These are phyloP conservation scores for Solanum paucissectum DNA, from an alignment of 257 asterid genomes.

Conservation along the genomic window DNA sequence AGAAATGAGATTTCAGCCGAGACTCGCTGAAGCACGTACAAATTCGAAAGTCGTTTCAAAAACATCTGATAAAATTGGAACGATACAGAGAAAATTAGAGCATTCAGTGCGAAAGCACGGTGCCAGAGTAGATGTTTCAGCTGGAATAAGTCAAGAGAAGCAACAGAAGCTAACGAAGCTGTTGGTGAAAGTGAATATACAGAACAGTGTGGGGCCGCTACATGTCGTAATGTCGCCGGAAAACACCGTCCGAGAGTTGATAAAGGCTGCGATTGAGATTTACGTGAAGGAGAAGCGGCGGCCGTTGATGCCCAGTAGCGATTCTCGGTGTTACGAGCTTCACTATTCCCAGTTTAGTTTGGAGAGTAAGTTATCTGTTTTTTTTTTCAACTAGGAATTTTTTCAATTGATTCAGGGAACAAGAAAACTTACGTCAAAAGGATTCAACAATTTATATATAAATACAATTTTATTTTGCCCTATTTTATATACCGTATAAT, in stretches of 20 bases:
- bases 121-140: neutral
- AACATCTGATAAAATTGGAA: neutral
- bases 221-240: conserved; percentile 44
- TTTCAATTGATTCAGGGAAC: neutral
- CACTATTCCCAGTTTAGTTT: conserved; percentile 49
- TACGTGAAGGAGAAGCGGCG: conserved; percentile 51
- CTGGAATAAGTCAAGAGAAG: conserved; percentile 10
- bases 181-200: conserved; percentile 41
- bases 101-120: neutral
- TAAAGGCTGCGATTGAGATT: conserved; percentile 32
- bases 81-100: neutral
- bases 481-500: too few species aligned
- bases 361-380: conserved; percentile 26
- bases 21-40: neutral
- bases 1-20: neutral
- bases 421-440: too few species aligned
- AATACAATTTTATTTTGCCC: too few species aligned
- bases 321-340: conserved; percentile 32
- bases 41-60: neutral
- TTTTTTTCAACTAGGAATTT: too few species aligned
- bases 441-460: neutral
- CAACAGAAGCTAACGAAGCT: conserved; percentile 26
- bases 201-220: conserved; percentile 44
- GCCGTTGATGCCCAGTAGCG: conserved; percentile 26
- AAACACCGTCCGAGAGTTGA: conserved; percentile 34